Conservation (phyloP, 257 asterid genomes). For the Datura wrightii region DNA sequence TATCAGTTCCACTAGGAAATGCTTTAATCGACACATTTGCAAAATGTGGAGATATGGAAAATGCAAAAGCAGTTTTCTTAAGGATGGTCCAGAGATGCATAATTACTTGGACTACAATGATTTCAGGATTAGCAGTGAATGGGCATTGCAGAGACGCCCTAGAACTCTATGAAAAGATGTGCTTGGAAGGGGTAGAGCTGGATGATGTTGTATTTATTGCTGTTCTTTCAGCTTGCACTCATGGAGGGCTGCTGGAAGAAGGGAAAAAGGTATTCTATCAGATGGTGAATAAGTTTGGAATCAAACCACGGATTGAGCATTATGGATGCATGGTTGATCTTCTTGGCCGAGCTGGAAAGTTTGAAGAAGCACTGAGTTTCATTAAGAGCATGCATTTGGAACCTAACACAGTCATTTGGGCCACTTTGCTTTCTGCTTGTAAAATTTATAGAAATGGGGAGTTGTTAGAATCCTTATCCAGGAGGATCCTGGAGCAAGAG, state of each 20-base stretch:
- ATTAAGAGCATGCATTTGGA: constrained; percentile 54
- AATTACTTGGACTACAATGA: constrained; percentile 63
- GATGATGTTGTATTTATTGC: constrained; percentile 59
- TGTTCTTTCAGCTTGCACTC: constrained; percentile 59
- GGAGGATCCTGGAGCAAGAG: constrained; percentile 49
- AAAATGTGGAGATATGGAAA: constrained; percentile 63
- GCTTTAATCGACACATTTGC: constrained; percentile 60
- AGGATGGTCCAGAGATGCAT: constrained; percentile 50
- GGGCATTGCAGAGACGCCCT: constrained; percentile 50
- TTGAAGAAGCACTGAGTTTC: constrained; percentile 54
- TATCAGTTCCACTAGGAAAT: constrained; percentile 53
- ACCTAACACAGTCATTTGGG: constrained; percentile 59
- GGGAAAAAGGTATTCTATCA: constrained; percentile 47
- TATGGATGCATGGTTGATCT: constrained; percentile 68
- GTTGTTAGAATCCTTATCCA: constrained; percentile 42
- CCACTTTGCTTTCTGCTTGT: constrained; percentile 59
- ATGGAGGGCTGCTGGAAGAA: constrained; percentile 55
- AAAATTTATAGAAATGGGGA: constrained; percentile 46
- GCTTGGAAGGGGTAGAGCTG: constrained; percentile 46
- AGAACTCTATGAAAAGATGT: constrained; percentile 47
- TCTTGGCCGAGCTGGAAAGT: constrained; percentile 54
- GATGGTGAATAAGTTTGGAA: constrained; percentile 49
- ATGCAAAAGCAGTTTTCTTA: constrained; percentile 45
- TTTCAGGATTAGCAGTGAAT: constrained; percentile 55
- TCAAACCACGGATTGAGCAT: constrained; percentile 57